Evolutionary conservation across 805 yeast genomes (phyloP).

Genomic region (Debaryomyces prosopidis): DNA sequence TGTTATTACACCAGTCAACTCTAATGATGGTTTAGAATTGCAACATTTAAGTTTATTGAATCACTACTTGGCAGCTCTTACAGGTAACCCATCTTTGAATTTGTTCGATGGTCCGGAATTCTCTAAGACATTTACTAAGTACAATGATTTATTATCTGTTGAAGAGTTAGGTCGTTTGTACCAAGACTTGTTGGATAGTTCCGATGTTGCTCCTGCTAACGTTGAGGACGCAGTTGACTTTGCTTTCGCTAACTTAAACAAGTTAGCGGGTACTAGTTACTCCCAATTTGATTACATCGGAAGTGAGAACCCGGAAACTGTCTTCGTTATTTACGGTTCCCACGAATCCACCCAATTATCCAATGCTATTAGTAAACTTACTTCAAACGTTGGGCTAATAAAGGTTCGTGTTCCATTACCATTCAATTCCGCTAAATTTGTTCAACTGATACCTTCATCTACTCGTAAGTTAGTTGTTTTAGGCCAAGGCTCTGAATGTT

Average conservation of each 20-base stretch:
- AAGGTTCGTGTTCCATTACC: slow-evolving; percentile 80
- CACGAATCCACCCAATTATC: slow-evolving; percentile 58
- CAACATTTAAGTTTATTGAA: slow-evolving; percentile 69
- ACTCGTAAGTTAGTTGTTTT: slow-evolving; percentile 65
- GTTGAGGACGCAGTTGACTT: slow-evolving; percentile 40
- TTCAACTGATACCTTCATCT: slow-evolving; percentile 55
- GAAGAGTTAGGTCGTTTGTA: slow-evolving; percentile 41
- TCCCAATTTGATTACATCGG: slow-evolving; percentile 74
- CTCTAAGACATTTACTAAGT: slow-evolving; percentile 49
- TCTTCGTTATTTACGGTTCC: slow-evolving; percentile 83
- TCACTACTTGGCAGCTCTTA: slow-evolving; percentile 53
- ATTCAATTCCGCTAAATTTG: slow-evolving; percentile 64
- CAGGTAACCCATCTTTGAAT: slow-evolving; percentile 61
- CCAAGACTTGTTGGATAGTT: slow-evolving; percentile 31
- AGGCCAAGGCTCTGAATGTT: slow-evolving; percentile 44
- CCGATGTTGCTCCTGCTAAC: slow-evolving; percentile 25
- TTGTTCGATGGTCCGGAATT: slow-evolving; percentile 80
- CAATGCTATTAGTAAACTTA: slow-evolving; percentile 38
- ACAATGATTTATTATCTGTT: slow-evolving; percentile 44
- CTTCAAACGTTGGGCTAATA: slow-evolving; percentile 60
- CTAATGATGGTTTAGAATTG: slow-evolving; percentile 52
- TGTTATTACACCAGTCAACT: slow-evolving; percentile 64
- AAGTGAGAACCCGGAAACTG: slow-evolving; percentile 57
- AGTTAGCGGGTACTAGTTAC: slow-evolving; percentile 52
- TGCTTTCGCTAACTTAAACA: slow-evolving; percentile 53